A percentile compares a stretch with the other conserved stretches of the same genome.
phyloP scores from a whole-genome alignment of 345 rosid genomes.

The Eucalyptus sp. region DNA sequence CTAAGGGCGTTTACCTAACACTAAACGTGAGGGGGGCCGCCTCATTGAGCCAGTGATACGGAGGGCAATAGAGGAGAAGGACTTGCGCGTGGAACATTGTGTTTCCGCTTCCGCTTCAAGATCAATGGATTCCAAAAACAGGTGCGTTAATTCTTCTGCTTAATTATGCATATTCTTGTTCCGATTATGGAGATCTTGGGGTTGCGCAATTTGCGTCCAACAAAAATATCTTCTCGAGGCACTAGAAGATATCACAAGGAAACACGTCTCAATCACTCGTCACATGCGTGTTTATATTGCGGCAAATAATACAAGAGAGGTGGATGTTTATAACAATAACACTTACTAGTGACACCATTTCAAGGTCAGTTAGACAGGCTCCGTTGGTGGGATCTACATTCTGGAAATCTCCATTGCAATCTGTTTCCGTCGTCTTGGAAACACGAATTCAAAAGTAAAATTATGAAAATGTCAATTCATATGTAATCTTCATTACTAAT shows the following conservation, averaged over 20 bases:
- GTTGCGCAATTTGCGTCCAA: too few relatives aligned
- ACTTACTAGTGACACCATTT: background rate
- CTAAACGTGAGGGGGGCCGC: too few relatives aligned
- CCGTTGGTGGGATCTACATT: background rate
- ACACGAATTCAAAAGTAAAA: background rate
- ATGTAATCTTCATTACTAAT: background rate
- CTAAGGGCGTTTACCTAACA: too few relatives aligned
- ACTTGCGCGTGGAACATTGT: too few relatives aligned
- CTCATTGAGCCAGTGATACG: too few relatives aligned
- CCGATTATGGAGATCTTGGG: too few relatives aligned
- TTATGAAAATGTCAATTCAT: background rate
- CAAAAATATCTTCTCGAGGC: background rate
- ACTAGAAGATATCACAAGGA: background rate
- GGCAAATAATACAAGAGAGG: background rate
- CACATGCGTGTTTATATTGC: background rate
- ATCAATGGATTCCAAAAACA: too few relatives aligned
- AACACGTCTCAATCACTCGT: background rate
- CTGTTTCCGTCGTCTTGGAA: background rate
- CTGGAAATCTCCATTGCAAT: conserved; percentile 8
- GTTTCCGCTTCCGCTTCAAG: too few relatives aligned
- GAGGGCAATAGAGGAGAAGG: too few relatives aligned
- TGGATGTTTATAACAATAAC: background rate
- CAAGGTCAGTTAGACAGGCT: background rate
- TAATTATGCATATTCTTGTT: too few relatives aligned
- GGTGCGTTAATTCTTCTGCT: too few relatives aligned